Percentiles rank a stretch among this genome's conserved stretches.
Evolutionary conservation across 2,329 filamentous ascomycete genomes (phyloP).

Genomic region (Ceratocystiopsis sp.): DNA sequence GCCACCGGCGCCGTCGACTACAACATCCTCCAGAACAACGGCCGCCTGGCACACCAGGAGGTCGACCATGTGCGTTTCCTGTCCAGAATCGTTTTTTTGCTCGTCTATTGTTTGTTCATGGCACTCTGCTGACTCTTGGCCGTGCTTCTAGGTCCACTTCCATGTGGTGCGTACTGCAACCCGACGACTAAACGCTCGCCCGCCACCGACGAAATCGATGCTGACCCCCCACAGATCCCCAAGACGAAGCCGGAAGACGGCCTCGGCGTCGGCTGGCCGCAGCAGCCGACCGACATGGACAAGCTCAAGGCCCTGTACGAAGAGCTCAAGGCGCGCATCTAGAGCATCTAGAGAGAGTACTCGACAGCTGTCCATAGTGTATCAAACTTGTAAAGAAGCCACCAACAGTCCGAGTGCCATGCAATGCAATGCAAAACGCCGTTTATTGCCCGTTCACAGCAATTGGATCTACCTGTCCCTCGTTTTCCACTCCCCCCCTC

Average conservation of each 20-base stretch:
- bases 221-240: slow-evolving; percentile 47
- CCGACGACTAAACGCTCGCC: too few relatives aligned
- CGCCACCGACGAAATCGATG: neutral
- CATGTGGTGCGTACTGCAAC: slow-evolving; percentile 49
- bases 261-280: slow-evolving; percentile 56
- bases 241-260: slow-evolving; percentile 79
- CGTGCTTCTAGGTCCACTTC: slow-evolving; percentile 55
- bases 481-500: too few relatives aligned
- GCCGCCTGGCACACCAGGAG: slow-evolving; percentile 73
- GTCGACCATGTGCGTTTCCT: slow-evolving; percentile 63
- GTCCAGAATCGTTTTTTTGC: neutral
- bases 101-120: neutral
- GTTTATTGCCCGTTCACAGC: too few relatives aligned
- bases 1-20: slow-evolving; percentile 66
- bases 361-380: too few relatives aligned
- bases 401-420: too few relatives aligned
- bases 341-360: neutral
- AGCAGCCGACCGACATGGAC: slow-evolving; percentile 61
- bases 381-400: too few relatives aligned
- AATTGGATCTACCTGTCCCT: too few relatives aligned
- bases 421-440: too few relatives aligned
- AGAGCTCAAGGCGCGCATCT: slow-evolving; percentile 85
- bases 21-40: slow-evolving; percentile 96
- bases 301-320: slow-evolving; percentile 63
- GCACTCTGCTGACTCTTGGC: slow-evolving; percentile 1